Conservation (phyloP, 768 basidiomycete genomes). For the Trametes cinnabarina region DNA sequence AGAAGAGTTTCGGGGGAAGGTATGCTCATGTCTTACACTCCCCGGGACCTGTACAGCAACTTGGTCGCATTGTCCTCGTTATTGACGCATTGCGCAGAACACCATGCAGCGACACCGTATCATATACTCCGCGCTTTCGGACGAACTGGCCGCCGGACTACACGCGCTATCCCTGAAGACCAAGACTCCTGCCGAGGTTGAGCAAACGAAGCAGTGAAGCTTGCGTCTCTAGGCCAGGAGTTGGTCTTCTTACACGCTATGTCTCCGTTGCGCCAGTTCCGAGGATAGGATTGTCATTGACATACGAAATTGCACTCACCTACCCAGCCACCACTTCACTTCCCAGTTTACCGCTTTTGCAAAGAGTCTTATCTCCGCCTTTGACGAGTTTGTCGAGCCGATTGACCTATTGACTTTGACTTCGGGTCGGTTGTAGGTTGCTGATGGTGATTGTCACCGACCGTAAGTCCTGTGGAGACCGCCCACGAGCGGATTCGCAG, state of each 20-base stretch:
- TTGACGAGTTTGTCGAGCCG: no score
- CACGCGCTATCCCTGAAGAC: slow-evolving; percentile 79
- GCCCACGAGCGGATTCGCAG: no score
- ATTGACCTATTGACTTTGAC: no score
- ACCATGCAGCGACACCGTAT: slow-evolving; percentile 81
- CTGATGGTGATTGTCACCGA: no score
- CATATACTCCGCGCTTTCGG: slow-evolving; percentile 68
- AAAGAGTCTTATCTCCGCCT: no score
- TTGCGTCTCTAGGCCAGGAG: not conserved
- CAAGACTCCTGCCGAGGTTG: slow-evolving; percentile 57
- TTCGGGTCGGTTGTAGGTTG: no score
- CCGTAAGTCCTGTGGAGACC: no score
- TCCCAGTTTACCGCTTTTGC: no score
- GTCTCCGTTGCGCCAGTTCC: not conserved
- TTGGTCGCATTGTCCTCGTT: not conserved
- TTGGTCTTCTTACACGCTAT: not conserved
- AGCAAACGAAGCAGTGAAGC: slow-evolving; percentile 4
- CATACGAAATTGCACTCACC: no score
- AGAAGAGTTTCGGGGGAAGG: slow-evolving; percentile 71
- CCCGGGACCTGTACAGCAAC: no score
- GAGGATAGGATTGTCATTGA: no score
- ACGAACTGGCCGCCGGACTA: slow-evolving; percentile 67
- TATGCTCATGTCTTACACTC: slow-evolving; percentile 26
- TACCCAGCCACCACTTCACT: no score
- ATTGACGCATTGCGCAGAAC: slow-evolving; percentile 40